Evolutionary conservation across 225 moss, liverwort and hornwort species (phyloP).

Genomic region (Bryoerythrophyllum caledonicum): DNA sequence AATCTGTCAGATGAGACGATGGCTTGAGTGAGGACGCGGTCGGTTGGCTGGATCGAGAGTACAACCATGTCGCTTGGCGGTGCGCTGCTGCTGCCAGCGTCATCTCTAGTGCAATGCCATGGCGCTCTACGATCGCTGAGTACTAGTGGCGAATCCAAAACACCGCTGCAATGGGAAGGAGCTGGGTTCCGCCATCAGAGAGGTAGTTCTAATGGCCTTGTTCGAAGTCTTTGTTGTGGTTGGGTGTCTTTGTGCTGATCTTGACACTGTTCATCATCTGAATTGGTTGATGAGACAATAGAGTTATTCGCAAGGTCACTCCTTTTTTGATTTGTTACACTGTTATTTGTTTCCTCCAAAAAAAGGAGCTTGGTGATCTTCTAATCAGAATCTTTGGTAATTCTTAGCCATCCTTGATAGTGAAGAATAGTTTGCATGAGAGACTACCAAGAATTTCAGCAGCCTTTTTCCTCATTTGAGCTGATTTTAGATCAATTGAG

Average conservation of each 20-base stretch:
- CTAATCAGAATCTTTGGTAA: no score
- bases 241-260: neutral
- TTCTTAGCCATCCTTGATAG: no score
- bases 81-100: slow-evolving; percentile 34
- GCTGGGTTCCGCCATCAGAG: slow-evolving; percentile 22
- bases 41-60: slow-evolving; percentile 1
- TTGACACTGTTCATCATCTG: neutral
- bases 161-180: slow-evolving; percentile 29
- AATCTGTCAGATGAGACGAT: slow-evolving; percentile 14
- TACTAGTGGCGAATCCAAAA: slow-evolving; percentile 21
- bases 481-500: no score
- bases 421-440: no score
- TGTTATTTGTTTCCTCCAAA: no score
- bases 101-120: slow-evolving; percentile 20
- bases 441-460: no score
- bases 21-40: slow-evolving; percentile 10
- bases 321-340: no score
- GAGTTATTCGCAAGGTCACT: no score
- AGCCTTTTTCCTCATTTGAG: no score
- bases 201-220: slow-evolving; percentile 3
- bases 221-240: neutral
- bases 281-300: neutral
- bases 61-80: slow-evolving; percentile 33
- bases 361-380: no score
- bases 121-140: slow-evolving; percentile 27